phyloP scores from a whole-genome alignment of 306 rosid genomes.

The Senna tora region DNA sequence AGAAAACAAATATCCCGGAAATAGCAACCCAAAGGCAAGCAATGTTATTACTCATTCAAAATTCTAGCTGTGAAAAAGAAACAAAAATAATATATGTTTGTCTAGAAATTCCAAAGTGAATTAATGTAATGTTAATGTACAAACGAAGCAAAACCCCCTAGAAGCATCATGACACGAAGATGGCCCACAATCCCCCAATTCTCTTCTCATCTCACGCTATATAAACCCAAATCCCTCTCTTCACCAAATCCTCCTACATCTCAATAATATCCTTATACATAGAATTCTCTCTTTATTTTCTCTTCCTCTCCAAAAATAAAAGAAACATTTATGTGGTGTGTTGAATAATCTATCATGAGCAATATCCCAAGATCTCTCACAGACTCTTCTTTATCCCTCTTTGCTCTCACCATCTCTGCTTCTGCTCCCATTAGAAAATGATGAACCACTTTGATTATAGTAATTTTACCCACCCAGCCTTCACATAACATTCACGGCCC shows the following conservation, averaged over 20 bases:
- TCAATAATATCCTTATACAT: neutral
- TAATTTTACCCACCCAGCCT: no score
- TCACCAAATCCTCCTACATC: constrained; percentile 32
- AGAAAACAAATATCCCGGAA: no score
- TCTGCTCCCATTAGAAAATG: no score
- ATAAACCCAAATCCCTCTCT: constrained; percentile 37
- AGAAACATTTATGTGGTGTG: no score
- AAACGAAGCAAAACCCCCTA: constrained; percentile 53
- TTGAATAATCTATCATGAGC: constrained; percentile 63
- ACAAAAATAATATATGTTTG: no score
- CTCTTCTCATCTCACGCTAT: no score
- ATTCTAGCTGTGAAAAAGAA: constrained; percentile 40
- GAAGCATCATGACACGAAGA: constrained; percentile 45
- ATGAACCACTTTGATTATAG: no score
- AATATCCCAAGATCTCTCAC: constrained; percentile 87
- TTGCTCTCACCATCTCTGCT: constrained; percentile 79
- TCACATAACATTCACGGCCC: no score
- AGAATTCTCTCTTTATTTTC: constrained; percentile 26
- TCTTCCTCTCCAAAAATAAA: no score
- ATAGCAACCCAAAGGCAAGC: no score
- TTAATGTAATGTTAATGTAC: constrained; percentile 56
- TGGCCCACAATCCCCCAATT: neutral
- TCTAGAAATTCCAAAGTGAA: no score
- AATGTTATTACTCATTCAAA: neutral
- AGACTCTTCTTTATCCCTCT: constrained; percentile 70